Conservation (phyloP, 225 moss, liverwort and hornwort genomes). For the Pseudoscleropodium purum region DNA sequence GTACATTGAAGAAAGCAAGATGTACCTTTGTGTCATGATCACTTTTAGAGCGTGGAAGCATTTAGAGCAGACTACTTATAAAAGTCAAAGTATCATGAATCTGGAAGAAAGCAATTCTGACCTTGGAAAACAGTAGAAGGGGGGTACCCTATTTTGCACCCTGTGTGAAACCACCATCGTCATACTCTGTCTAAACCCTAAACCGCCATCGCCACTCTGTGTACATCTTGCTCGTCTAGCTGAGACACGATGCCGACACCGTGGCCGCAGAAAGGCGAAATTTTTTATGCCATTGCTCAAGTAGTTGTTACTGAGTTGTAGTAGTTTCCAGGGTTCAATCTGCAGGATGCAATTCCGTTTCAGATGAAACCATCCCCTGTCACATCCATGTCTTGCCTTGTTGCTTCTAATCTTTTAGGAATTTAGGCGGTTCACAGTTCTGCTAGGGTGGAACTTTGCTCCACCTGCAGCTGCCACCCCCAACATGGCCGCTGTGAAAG, state of each 20-base stretch:
- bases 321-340: not conserved
- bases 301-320: not conserved
- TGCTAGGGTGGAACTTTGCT: not conserved
- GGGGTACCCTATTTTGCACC: not conserved
- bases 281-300: not conserved
- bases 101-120: too few species aligned
- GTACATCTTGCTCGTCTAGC: too few species aligned
- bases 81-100: not conserved
- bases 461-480: not conserved
- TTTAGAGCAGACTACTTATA: too few species aligned
- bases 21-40: too few species aligned
- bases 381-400: not conserved
- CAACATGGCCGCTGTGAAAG: constrained; percentile 38
- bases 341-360: not conserved
- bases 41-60: too few species aligned
- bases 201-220: not conserved
- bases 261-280: not conserved
- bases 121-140: too few species aligned
- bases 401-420: not conserved
- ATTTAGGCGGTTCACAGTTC: not conserved
- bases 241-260: not conserved
- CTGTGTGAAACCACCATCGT: too few species aligned
- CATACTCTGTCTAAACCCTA: too few species aligned
- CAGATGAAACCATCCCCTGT: not conserved
- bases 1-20: too few species aligned